phyloP scores from a whole-genome alignment of 805 yeast genomes.

The Candida fluviatilis region DNA sequence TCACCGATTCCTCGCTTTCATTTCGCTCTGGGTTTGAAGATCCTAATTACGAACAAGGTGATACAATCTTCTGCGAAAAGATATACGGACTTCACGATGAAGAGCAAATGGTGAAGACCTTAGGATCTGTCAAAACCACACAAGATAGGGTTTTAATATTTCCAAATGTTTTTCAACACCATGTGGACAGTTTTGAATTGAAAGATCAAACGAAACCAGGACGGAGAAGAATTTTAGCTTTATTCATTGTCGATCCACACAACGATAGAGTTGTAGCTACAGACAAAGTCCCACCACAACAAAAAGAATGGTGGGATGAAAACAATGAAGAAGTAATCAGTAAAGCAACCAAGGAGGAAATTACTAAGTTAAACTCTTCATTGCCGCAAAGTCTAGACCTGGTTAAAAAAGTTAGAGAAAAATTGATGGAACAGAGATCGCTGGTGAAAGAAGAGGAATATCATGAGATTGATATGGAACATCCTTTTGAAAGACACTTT shows the following conservation, averaged over 20 bases:
- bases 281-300: constrained; percentile 36
- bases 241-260: constrained; percentile 36
- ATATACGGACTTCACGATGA: constrained; percentile 29
- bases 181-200: constrained; percentile 36
- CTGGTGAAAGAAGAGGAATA: constrained; percentile 9
- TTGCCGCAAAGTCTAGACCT: constrained; percentile 19
- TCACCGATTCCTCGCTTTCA: constrained; percentile 27
- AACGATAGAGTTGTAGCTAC: constrained; percentile 24
- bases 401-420: constrained; percentile 23
- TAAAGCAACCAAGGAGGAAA: constrained; percentile 1
- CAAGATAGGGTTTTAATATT: constrained; percentile 30
- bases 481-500: constrained; percentile 17
- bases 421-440: constrained; percentile 31
- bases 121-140: constrained; percentile 23
- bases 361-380: constrained; percentile 5
- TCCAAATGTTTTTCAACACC: constrained; percentile 38
- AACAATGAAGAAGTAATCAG: constrained; percentile 6
- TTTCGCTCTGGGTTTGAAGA: constrained; percentile 27
- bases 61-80: constrained; percentile 17
- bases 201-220: constrained; percentile 32
- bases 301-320: constrained; percentile 27
- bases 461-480: constrained; percentile 10
- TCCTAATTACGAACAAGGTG: constrained; percentile 34
- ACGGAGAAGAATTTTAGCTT: constrained; percentile 35
- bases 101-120: constrained; percentile 15